Percentiles rank a stretch among this genome's conserved stretches.
phyloP scores from a whole-genome alignment of 495 filamentous ascomycete genomes.

The Tuber indicum region DNA sequence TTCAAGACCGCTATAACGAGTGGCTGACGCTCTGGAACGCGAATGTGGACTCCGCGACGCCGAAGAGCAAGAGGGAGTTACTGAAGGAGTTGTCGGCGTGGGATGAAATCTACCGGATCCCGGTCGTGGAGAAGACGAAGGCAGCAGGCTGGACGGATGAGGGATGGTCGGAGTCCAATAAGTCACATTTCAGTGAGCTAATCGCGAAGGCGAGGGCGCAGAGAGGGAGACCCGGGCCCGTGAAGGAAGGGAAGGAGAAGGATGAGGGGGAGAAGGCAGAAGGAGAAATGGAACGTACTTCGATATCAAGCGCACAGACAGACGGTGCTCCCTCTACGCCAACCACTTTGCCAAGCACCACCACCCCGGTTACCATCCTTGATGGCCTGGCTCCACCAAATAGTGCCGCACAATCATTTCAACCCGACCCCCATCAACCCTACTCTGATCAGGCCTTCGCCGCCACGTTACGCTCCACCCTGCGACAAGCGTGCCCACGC shows the following conservation, averaged over 20 bases:
- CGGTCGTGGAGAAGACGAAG: conserved; percentile 32
- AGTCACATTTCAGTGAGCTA: conserved; percentile 63
- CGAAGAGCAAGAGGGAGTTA: conserved; percentile 63
- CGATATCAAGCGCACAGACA: neutral
- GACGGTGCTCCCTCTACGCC: neutral
- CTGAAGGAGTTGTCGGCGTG: conserved; percentile 71
- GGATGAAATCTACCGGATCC: conserved; percentile 63
- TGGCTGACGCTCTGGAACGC: conserved; percentile 97
- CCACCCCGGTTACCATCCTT: neutral
- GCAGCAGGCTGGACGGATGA: conserved; percentile 39
- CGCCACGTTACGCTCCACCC: neutral
- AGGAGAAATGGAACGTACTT: neutral
- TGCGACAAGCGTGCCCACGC: conserved; percentile 5
- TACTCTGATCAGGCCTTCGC: neutral
- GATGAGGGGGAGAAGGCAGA: neutral
- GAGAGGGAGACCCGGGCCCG: conserved; percentile 36
- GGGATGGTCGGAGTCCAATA: conserved; percentile 68
- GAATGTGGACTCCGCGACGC: conserved; percentile 75
- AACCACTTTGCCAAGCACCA: neutral
- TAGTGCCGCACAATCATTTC: neutral
- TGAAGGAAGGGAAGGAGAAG: conserved; percentile 13
- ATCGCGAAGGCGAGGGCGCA: conserved; percentile 60
- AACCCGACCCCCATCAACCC: neutral
- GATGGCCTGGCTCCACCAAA: neutral
- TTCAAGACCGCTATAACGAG: conserved; percentile 79